Evolutionary conservation across 176 grass and related monocot species (phyloP).

Genomic region (Themeda triandra): DNA sequence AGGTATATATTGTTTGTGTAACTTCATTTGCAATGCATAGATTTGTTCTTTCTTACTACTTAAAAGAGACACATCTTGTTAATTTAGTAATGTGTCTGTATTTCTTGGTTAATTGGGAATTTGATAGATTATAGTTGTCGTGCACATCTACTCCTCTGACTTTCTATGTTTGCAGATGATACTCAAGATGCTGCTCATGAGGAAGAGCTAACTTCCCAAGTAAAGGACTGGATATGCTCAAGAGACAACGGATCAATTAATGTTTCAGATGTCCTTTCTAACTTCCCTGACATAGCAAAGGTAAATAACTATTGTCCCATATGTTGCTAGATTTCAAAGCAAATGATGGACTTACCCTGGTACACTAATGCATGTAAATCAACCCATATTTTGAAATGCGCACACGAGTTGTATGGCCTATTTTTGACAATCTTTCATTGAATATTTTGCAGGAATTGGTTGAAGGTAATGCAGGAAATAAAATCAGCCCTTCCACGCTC

Average conservation of each 20-base stretch:
- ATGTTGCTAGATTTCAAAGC: conserved; percentile 4
- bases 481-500: conserved; percentile 1
- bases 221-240: conserved; percentile 79
- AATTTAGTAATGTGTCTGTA: neutral
- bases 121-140: neutral
- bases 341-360: neutral
- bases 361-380: conserved; percentile 2
- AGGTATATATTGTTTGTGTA: conserved; percentile 42
- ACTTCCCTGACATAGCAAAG: conserved; percentile 76
- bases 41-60: neutral
- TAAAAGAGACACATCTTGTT: neutral
- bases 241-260: conserved; percentile 44
- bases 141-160: conserved; percentile 11
- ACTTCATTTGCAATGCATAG: conserved; percentile 14
- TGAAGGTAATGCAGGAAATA: conserved; percentile 67
- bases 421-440: conserved; percentile 25
- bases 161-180: conserved; percentile 60
- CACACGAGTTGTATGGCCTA: neutral
- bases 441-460: conserved; percentile 67
- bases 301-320: conserved; percentile 32
- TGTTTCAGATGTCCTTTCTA: conserved; percentile 71
- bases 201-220: conserved; percentile 59
- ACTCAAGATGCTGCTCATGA: conserved; percentile 89
- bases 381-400: conserved; percentile 3
- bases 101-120: neutral